Conservation (phyloP, 371 early-diverging fungal genomes). For the Mucor velutinosus region DNA sequence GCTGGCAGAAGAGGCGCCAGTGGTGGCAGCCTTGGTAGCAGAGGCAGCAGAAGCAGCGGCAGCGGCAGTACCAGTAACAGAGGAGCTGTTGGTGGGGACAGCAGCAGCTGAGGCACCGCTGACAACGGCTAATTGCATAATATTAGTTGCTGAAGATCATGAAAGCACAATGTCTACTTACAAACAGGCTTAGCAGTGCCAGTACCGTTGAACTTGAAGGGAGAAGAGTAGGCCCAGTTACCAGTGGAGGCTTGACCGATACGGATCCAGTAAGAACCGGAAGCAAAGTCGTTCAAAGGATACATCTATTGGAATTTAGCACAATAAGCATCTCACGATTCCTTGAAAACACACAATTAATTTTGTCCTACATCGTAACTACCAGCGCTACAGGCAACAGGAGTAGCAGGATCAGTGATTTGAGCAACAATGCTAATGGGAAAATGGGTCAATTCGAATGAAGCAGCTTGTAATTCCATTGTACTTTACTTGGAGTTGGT, state of each 20-base stretch:
- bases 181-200: slow-evolving; percentile 40
- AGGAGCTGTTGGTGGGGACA: not conserved
- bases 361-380: slow-evolving; percentile 28
- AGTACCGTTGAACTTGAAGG: slow-evolving; percentile 44
- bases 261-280: slow-evolving; percentile 52
- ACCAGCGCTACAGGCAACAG: slow-evolving; percentile 27
- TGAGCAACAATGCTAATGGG: slow-evolving; percentile 32
- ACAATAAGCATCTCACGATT: not conserved
- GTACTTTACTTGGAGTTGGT: slow-evolving; percentile 43
- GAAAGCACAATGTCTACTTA: slow-evolving; percentile 19
- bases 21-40: slow-evolving; percentile 13
- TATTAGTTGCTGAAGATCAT: not conserved
- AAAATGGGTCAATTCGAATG: not conserved
- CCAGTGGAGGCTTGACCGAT: slow-evolving; percentile 40
- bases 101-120: slow-evolving; percentile 17
- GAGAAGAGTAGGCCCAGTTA: slow-evolving; percentile 47
- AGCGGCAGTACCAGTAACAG: slow-evolving; percentile 15
- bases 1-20: slow-evolving; percentile 17
- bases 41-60: slow-evolving; percentile 22
- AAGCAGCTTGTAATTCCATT: not conserved
- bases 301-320: slow-evolving; percentile 29
- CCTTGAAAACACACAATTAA: not conserved
- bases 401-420: slow-evolving; percentile 25
- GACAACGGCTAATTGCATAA: slow-evolving; percentile 11
- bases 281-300: slow-evolving; percentile 50